Conservation (phyloP, 2,329 filamentous ascomycete genomes). For the Didymella lethalis region DNA sequence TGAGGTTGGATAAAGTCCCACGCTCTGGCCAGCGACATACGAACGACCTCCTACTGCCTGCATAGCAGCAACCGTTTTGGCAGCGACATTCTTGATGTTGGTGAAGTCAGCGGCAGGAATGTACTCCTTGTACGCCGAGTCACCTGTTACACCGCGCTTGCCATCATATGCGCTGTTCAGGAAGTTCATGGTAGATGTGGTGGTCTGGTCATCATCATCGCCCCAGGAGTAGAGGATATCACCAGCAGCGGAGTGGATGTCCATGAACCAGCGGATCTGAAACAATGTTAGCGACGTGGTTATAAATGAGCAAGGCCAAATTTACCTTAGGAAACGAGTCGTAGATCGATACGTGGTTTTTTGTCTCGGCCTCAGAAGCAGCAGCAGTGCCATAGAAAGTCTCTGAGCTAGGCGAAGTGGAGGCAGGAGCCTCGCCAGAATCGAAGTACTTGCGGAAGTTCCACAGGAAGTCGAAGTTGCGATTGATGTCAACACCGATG, state of each 20-base stretch:
- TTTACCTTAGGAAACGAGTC: constrained; percentile 55
- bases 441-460: constrained; percentile 60
- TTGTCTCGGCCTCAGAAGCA: constrained; percentile 65
- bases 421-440: constrained; percentile 51
- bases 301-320: too few relatives aligned
- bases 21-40: constrained; percentile 45
- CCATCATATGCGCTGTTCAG: constrained; percentile 61
- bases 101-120: constrained; percentile 47
- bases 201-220: constrained; percentile 62
- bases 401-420: constrained; percentile 55
- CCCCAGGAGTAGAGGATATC: constrained; percentile 66
- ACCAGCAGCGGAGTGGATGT: constrained; percentile 64
- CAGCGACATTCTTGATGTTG: constrained; percentile 46
- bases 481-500: constrained; percentile 48
- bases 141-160: constrained; percentile 58
- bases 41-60: constrained; percentile 48
- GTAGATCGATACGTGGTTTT: constrained; percentile 63
- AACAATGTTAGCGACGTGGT: not conserved
- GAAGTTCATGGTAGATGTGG: constrained; percentile 60
- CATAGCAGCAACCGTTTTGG: constrained; percentile 48
- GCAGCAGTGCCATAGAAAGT: constrained; percentile 61
- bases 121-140: constrained; percentile 62
- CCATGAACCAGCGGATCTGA: constrained; percentile 63
- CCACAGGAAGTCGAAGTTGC: constrained; percentile 64
- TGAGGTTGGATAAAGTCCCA: constrained; percentile 50